These are phyloP conservation scores for Oenanthe sinensis DNA, from an alignment of 129 eudicot genomes.

Conservation along the genomic window DNA sequence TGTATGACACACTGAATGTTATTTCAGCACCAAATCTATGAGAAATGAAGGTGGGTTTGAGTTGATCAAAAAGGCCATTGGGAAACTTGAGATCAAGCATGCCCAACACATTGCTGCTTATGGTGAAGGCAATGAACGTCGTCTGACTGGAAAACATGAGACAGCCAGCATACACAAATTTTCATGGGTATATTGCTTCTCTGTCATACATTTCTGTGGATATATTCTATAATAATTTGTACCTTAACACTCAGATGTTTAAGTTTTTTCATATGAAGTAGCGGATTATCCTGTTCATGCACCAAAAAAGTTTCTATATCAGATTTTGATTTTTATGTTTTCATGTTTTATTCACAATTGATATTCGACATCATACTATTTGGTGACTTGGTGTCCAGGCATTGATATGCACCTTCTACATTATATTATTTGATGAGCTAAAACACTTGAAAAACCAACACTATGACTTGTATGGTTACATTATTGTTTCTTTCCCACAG, in stretches of 20 bases:
- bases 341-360: background rate
- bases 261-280: background rate
- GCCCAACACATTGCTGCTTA: constrained; percentile 90
- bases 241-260: background rate
- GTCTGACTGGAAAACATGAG: constrained; percentile 86
- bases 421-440: background rate
- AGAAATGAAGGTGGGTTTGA: constrained; percentile 85
- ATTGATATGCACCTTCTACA: background rate
- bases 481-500: constrained; percentile 13
- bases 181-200: constrained; percentile 51
- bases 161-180: constrained; percentile 79
- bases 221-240: no score
- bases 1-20: constrained; percentile 1
- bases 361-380: background rate
- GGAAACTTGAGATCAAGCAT: constrained; percentile 68
- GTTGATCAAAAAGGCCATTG: constrained; percentile 75
- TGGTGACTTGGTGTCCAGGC: background rate
- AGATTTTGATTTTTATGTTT: background rate
- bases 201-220: background rate
- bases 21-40: constrained; percentile 76
- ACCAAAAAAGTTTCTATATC: no score
- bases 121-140: constrained; percentile 96
- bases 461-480: background rate
- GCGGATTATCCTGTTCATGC: background rate
- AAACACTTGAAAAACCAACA: background rate